phyloP scores from a whole-genome alignment of 108 stramenopile genomes.

The Stephanodiscus triporus region DNA sequence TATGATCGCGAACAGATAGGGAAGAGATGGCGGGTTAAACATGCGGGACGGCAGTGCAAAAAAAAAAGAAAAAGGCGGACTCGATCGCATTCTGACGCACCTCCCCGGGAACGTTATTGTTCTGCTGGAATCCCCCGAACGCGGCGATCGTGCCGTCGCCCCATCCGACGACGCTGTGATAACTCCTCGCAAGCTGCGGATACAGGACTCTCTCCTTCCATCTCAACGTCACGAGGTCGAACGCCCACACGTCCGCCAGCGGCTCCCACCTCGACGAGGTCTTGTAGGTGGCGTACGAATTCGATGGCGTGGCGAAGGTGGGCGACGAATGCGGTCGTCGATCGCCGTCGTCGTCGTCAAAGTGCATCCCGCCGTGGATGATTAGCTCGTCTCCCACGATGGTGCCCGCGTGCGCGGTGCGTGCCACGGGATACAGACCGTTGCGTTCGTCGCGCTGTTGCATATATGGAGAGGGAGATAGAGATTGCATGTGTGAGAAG shows the following conservation, averaged over 20 bases:
- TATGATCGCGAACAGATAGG: neutral
- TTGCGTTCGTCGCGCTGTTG: constrained; percentile 29
- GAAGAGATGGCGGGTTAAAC: neutral
- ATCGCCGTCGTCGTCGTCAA: constrained; percentile 13
- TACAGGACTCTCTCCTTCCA: constrained; percentile 43
- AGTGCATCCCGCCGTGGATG: constrained; percentile 49
- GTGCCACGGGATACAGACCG: constrained; percentile 32
- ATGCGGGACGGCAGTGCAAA: constrained; percentile 10
- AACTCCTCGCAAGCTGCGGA: constrained; percentile 40
- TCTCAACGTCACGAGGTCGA: constrained; percentile 35
- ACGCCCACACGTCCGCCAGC: constrained; percentile 47
- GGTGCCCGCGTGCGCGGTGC: constrained; percentile 48
- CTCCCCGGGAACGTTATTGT: constrained; percentile 37
- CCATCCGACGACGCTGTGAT: constrained; percentile 50
- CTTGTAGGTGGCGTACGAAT: constrained; percentile 33
- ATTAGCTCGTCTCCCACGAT: constrained; percentile 42
- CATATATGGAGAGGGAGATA: neutral
- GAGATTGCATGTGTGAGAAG: neutral
- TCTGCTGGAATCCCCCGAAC: constrained; percentile 52
- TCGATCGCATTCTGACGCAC: neutral
- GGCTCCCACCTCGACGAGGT: constrained; percentile 37
- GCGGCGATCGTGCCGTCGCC: constrained; percentile 31
- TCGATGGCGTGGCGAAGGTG: constrained; percentile 15
- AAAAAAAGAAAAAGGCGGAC: neutral
- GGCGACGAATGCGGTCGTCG: neutral